phyloP scores from a whole-genome alignment of 768 basidiomycete species.

The Multifurca ochricompacta region DNA sequence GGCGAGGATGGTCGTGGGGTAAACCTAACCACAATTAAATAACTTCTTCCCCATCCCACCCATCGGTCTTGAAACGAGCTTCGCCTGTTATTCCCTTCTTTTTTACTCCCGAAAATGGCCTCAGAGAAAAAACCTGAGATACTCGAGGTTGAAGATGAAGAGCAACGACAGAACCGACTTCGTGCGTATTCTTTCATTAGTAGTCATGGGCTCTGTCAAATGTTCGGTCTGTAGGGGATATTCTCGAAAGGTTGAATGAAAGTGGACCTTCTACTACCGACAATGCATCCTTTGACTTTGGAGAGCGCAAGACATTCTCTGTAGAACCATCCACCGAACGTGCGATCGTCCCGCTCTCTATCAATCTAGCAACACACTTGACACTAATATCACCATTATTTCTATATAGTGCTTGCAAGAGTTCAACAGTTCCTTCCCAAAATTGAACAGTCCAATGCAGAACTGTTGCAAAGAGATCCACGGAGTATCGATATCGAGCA shows the following conservation, averaged over 20 bases:
- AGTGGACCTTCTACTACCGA: conserved; percentile 2
- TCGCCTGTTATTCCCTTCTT: no score
- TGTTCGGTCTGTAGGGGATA: conserved; percentile 8
- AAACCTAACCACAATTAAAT: conserved; percentile 7
- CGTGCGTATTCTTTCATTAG: conserved; percentile 18
- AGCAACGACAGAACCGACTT: conserved; percentile 17
- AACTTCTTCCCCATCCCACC: no score
- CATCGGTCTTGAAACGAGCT: no score
- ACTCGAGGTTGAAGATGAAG: conserved; percentile 14
- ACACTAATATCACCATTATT: neutral
- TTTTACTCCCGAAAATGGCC: conserved; percentile 2
- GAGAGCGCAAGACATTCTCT: conserved; percentile 21
- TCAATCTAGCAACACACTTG: neutral
- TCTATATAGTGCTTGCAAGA: conserved; percentile 61
- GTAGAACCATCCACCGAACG: conserved; percentile 22
- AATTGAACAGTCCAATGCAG: conserved; percentile 55
- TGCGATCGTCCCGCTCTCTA: neutral
- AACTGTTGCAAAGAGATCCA: conserved; percentile 43
- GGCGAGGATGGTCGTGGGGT: no score
- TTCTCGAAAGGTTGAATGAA: conserved; percentile 17
- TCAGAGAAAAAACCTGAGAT: neutral
- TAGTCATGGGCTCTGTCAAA: neutral
- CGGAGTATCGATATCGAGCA: conserved; percentile 65
- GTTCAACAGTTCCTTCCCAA: conserved; percentile 62
- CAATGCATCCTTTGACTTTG: conserved; percentile 21